Percentiles rank a stretch among this genome's conserved stretches.
phyloP scores from a whole-genome alignment of 176 grass and related monocot genomes.

The Oropetium thomaeum region DNA sequence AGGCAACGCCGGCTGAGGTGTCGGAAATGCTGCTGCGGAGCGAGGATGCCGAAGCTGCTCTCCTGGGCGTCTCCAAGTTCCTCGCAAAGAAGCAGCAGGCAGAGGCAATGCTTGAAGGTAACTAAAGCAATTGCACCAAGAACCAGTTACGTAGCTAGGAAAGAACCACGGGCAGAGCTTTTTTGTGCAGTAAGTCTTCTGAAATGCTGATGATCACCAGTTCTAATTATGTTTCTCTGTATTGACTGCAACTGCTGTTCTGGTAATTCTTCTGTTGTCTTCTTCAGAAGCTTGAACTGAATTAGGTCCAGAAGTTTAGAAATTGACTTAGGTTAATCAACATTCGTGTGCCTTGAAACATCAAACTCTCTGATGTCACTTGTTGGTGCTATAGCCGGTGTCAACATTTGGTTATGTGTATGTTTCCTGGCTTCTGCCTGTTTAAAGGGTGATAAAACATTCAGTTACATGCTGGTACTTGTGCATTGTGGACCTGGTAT shows the following conservation, averaged over 20 bases:
- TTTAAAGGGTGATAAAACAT: no score
- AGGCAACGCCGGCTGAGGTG: conserved; percentile 27
- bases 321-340: neutral
- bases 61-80: neutral
- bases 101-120: neutral
- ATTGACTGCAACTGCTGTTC: neutral
- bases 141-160: neutral
- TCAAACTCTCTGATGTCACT: neutral
- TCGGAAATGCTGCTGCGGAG: conserved; percentile 42
- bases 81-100: neutral
- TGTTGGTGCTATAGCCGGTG: neutral
- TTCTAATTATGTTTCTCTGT: neutral
- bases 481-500: neutral
- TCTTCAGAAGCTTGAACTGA: neutral
- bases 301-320: neutral
- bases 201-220: neutral
- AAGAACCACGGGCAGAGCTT: neutral
- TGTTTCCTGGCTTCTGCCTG: neutral
- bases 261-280: neutral
- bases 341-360: neutral
- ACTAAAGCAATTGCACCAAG: neutral
- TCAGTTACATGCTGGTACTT: neutral
- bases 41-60: conserved; percentile 7
- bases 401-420: neutral
- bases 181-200: neutral